Evolutionary conservation across 2,329 filamentous ascomycete genomes (phyloP).

Genomic region (Cladophialophora bantiana): DNA sequence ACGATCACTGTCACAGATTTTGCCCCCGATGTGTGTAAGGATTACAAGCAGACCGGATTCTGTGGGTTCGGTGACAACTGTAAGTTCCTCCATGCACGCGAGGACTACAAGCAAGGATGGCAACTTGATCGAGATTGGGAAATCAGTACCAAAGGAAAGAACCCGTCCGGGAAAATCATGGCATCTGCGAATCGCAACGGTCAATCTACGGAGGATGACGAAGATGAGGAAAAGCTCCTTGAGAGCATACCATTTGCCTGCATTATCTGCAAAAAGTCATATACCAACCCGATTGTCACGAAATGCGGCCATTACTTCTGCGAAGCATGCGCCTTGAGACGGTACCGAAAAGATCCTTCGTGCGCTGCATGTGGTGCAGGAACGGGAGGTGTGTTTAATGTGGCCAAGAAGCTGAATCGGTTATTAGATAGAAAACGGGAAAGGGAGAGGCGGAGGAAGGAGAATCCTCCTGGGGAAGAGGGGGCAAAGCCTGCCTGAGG

Average conservation of each 20-base stretch:
- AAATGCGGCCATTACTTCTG: constrained; percentile 97
- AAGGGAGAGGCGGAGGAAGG: constrained; percentile 60
- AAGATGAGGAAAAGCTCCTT: constrained; percentile 57
- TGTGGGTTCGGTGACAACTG: constrained; percentile 72
- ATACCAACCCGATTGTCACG: constrained; percentile 81
- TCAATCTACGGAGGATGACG: constrained; percentile 31
- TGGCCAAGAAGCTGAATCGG: constrained; percentile 81
- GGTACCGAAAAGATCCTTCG: constrained; percentile 84
- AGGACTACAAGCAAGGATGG: constrained; percentile 85
- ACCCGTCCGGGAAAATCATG: constrained; percentile 56
- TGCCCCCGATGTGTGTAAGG: constrained; percentile 92
- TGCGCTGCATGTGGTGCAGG: constrained; percentile 86
- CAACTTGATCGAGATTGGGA: constrained; percentile 96
- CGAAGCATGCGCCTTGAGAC: constrained; percentile 82
- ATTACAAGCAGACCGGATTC: constrained; percentile 82
- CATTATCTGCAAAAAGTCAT: constrained; percentile 80
- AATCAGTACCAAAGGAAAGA: constrained; percentile 71
- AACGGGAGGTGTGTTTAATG: constrained; percentile 89
- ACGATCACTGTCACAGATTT: constrained; percentile 91
- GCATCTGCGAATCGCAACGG: constrained; percentile 57
- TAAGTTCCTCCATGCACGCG: constrained; percentile 70
- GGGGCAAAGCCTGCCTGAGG: constrained; percentile 60
- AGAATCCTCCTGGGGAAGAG: constrained; percentile 60
- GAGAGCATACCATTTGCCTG: constrained; percentile 90
- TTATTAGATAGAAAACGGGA: constrained; percentile 75